A percentile compares a stretch with the other conserved stretches of the same genome.
Conservation (phyloP, 139 green algal genomes). For the Chlamydomonas asymmetrica region DNA sequence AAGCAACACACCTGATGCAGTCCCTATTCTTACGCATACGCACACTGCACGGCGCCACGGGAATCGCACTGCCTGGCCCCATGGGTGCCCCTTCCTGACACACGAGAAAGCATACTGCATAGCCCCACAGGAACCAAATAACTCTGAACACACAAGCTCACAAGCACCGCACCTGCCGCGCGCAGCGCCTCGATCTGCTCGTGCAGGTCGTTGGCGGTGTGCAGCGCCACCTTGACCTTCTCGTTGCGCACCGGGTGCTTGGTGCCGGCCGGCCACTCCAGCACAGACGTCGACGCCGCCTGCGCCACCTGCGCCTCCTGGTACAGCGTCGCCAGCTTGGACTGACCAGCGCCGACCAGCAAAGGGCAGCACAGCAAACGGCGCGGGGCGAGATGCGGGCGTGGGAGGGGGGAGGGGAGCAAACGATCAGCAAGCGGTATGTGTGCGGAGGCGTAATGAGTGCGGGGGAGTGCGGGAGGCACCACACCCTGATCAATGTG, state of each 20-base stretch:
- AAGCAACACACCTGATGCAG: too few species aligned
- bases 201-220: constrained; percentile 48
- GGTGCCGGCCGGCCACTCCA: constrained; percentile 69
- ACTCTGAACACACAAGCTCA: constrained; percentile 40
- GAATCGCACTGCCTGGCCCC: too few species aligned
- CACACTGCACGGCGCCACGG: too few species aligned
- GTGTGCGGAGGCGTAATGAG: too few species aligned
- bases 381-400: too few species aligned
- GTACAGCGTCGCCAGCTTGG: constrained; percentile 50
- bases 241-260: constrained; percentile 58
- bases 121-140: neutral
- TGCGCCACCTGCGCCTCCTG: constrained; percentile 52
- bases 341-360: too few species aligned
- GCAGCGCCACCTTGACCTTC: constrained; percentile 48
- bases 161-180: neutral
- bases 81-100: too few species aligned
- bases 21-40: too few species aligned
- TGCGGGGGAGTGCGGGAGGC: too few species aligned
- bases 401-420: neutral
- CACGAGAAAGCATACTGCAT: constrained; percentile 1
- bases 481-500: too few species aligned
- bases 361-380: too few species aligned
- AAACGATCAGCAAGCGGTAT: too few species aligned
- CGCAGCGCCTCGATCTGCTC: constrained; percentile 29
- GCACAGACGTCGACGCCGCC: constrained; percentile 45